Evolutionary conservation across 352 stramenopile genomes (phyloP).

Genomic region (Globisporangium spinosum): DNA sequence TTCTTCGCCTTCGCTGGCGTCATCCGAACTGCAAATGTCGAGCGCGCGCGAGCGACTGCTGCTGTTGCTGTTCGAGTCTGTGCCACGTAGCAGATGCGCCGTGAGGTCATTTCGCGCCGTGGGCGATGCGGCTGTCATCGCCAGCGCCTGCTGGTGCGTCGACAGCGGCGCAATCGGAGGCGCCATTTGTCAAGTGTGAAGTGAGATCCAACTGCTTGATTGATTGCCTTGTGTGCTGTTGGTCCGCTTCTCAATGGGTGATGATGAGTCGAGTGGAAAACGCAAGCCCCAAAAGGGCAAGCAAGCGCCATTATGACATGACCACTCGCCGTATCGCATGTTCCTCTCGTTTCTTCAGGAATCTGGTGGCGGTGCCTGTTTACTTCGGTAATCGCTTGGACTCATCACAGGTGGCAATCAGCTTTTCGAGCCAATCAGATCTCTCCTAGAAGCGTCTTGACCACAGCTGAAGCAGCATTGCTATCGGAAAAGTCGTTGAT

Average conservation of each 20-base stretch:
- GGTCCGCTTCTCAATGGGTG: neutral
- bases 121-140: neutral
- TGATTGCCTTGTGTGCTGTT: neutral
- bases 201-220: neutral
- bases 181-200: neutral
- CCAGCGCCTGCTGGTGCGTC: neutral
- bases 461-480: too few species aligned
- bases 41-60: neutral
- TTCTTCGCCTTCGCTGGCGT: neutral
- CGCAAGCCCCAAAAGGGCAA: neutral
- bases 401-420: neutral
- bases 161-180: neutral
- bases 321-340: neutral
- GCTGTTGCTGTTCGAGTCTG: neutral
- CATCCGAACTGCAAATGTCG: neutral
- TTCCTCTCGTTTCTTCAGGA: neutral
- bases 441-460: too few species aligned
- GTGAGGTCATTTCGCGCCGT: neutral
- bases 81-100: conserved; percentile 2
- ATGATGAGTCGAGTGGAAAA: neutral
- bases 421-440: neutral
- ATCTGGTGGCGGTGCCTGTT: neutral
- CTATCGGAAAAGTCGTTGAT: too few species aligned
- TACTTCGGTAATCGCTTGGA: neutral
- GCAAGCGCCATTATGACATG: neutral